Evolutionary conservation across 495 filamentous ascomycete genomes (phyloP), one percentile per base, ranked within the genome.

Genomic region (Aspergillus leporis): DNA sequence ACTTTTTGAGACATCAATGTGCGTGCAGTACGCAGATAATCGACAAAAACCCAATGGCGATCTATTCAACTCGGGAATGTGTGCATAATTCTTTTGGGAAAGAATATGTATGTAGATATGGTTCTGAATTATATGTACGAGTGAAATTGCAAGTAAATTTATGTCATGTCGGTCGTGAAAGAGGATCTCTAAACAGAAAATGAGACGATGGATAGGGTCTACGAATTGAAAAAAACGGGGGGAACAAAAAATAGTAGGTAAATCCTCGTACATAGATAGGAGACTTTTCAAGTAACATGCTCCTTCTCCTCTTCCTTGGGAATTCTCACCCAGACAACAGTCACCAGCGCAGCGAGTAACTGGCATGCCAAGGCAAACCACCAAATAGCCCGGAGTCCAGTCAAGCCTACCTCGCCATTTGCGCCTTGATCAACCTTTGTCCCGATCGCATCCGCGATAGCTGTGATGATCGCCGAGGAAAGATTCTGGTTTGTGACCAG

Each of bases 281-380:
- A n/a, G 5, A 14, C 19, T 18, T n/a, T n/a, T 63, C 51, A 68
- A 36, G 61, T 68, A 63, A 82, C 76, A 63, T 82, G 79, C 51
- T 81, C 78, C 60, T 81, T 79, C 61, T 82, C 78, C 56, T 81
- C 78, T 22, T 77, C 74, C 64, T 78, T 79, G 0, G 73, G 74
- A 57, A 80, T 79, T 43, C 78, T 61, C 32, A 80, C 76, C 64
- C 70, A 68, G 5, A 71, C 64, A 9, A 70, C 62, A 1, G 74
- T 78, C 30, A 82, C 74, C 13, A 74, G 56, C 13, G 73, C 77
- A 8, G 76, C 78, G 19, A 69, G 34, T 28, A 79, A 30, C 50
- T 76, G 66, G 5, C 64, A 66, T 0, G 55, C 73, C 34, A 82
- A 59, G 0, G 68, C 75, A 62, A 81, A 79, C 78, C 78, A 82